Percentiles rank a stretch among this genome's conserved stretches.
Conservation (phyloP, 2,329 filamentous ascomycete species). For the Drechslerella stenobrocha region DNA sequence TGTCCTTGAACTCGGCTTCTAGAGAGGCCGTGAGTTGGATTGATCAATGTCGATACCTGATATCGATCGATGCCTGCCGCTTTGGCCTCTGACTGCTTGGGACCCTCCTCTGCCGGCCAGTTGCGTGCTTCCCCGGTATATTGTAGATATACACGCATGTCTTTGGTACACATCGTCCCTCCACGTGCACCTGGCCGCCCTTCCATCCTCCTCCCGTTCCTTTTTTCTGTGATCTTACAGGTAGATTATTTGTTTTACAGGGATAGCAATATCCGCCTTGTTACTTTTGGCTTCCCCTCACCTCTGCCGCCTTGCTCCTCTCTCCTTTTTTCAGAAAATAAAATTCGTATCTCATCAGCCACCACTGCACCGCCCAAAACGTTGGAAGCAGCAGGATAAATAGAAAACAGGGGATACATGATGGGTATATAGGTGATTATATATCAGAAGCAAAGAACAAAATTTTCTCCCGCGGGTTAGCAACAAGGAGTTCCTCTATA, state of each 20-base stretch:
- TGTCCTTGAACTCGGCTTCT: too few relatives aligned
- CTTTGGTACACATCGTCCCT: too few relatives aligned
- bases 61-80: too few relatives aligned
- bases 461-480: background rate
- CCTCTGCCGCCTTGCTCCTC: background rate
- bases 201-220: background rate
- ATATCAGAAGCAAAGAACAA: background rate
- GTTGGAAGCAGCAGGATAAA: background rate
- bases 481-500: background rate
- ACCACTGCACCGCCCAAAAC: background rate
- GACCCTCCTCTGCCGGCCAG: too few relatives aligned
- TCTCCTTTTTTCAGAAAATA: background rate
- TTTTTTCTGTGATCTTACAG: constrained; percentile 4
- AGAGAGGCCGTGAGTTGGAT: too few relatives aligned
- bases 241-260: constrained; percentile 5
- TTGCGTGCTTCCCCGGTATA: too few relatives aligned
- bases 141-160: background rate
- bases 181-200: background rate
- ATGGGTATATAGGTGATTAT: constrained; percentile 23
- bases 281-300: constrained; percentile 3
- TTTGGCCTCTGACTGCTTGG: too few relatives aligned
- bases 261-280: background rate
- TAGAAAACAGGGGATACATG: constrained; percentile 23
- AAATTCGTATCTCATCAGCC: constrained; percentile 18
- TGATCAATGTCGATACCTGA: too few relatives aligned